A percentile compares a stretch with the other conserved stretches of the same genome.
Conservation (phyloP, 768 basidiomycete species). For the Russula brevipes region DNA sequence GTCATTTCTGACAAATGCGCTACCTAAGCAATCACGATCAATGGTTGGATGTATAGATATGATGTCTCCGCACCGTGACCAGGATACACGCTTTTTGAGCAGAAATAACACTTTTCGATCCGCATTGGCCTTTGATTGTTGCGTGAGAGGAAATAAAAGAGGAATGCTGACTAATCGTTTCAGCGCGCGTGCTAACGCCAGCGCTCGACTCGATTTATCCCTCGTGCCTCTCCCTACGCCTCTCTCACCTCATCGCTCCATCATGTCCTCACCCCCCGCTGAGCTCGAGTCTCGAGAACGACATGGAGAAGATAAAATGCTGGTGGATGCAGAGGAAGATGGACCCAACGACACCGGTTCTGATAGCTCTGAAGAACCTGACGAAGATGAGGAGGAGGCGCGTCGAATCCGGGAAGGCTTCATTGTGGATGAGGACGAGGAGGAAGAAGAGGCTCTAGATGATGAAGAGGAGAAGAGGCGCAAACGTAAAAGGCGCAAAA, state of each 20-base stretch:
- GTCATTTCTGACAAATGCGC: conserved; percentile 96
- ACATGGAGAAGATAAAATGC: conserved; percentile 57
- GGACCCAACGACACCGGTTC: conserved; percentile 54
- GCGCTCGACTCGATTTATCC: background rate
- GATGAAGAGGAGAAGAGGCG: conserved; percentile 50
- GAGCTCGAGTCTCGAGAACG: conserved; percentile 32
- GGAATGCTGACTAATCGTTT: conserved; percentile 16
- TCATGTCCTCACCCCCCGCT: conserved; percentile 52
- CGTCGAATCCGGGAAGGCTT: conserved; percentile 79
- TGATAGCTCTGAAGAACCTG: conserved; percentile 85
- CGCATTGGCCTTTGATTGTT: conserved; percentile 49
- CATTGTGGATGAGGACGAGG: conserved; percentile 87
- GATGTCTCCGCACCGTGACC: conserved; percentile 66
- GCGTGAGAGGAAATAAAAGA: background rate
- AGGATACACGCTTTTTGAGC: conserved; percentile 93
- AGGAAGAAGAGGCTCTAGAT: conserved; percentile 69
- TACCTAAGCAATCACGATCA: conserved; percentile 44
- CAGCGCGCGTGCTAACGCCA: conserved; percentile 9
- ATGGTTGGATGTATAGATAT: background rate
- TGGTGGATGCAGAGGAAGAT: conserved; percentile 38
- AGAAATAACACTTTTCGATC: conserved; percentile 98
- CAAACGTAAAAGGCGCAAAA: conserved; percentile 63
- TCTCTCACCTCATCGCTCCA: conserved; percentile 25
- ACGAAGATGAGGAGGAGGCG: conserved; percentile 88
- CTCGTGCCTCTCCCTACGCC: conserved; percentile 1